Conservation (phyloP, 2,329 filamentous ascomycete species). For the Penicillium sp. region DNA sequence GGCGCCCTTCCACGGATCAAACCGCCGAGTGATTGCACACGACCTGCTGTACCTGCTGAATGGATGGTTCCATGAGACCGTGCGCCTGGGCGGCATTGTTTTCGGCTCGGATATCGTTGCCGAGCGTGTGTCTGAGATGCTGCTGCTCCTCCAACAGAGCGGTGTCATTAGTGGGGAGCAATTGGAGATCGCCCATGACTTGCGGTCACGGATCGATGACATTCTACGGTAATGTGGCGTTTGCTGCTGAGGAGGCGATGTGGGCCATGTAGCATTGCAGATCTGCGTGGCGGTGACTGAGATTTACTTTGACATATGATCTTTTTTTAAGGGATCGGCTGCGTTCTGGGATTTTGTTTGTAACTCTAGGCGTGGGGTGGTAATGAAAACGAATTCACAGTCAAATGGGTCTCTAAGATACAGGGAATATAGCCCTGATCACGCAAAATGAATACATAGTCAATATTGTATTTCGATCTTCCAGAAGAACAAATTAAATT, state of each 20-base stretch:
- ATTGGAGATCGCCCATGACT: constrained; percentile 38
- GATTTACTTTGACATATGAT: constrained; percentile 1
- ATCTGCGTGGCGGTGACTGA: constrained; percentile 3
- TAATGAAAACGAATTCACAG: constrained; percentile 14
- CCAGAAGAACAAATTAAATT: background rate
- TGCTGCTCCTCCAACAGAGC: constrained; percentile 45
- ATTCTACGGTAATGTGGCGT: constrained; percentile 32
- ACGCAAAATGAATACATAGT: background rate
- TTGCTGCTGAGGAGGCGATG: background rate
- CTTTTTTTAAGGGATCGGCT: background rate
- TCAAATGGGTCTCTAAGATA: background rate
- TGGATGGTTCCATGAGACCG: constrained; percentile 59
- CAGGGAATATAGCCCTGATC: background rate
- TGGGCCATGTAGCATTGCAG: background rate
- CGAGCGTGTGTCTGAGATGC: constrained; percentile 44
- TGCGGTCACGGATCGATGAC: constrained; percentile 42
- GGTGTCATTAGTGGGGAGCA: constrained; percentile 34
- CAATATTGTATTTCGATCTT: background rate
- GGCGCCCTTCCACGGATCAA: constrained; percentile 59
- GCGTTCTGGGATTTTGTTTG: background rate
- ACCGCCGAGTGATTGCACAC: constrained; percentile 55
- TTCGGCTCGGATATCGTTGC: constrained; percentile 62
- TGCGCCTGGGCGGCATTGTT: constrained; percentile 51
- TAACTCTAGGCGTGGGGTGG: constrained; percentile 13
- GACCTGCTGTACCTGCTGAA: constrained; percentile 62